Base-by-base conservation (phyloP, 2,329 filamentous ascomycete species). In the Penicillium verrucosum region DNA sequence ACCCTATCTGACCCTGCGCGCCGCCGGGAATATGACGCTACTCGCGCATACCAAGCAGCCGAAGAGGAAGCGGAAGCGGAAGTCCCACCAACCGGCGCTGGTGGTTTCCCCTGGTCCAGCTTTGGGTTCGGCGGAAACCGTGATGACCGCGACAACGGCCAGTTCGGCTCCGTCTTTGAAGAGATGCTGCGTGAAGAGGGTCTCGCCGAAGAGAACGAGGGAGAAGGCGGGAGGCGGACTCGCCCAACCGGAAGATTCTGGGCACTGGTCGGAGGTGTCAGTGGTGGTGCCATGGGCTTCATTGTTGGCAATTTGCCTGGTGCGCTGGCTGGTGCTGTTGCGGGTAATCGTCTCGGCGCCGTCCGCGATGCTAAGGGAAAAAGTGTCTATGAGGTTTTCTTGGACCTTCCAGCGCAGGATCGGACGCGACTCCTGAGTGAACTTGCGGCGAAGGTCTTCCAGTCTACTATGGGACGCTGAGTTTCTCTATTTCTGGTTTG, bases 301-400 rank as follows among this genome's bases (percentile, higher is more conserved):
- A 99, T 99, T 65, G 83, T 97, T 27, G 94, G 88, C 29, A 97
- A 97, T 71, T 85, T 97, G 47, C 90, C 93, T 0, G 94, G 94
- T 0, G 82, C 93, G 68, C 75, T 97, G 37, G 93, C 93, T 0
- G 94, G 94, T 3, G 91, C 90, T 2, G 92, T 97, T 2, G 93
- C 92, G 0, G 94, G 94, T 11, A 97, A 97, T 76, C 79, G 92
- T 50, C 77, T 97, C n/a, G 94, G 94, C 0, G 90, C 90, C 7
- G 85, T 99, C 21, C 82, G 94, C 55, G 94, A 99, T 76, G 86
- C 89, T 32, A 92, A 87, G 76, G 92, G 92, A 23, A 97, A 97
- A 86, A 96, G 90, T 70, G 94, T 99, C 6, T 97, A 95, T 75
- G 81, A 86, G 29, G 94, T 97, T 16, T 97, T 93, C 73, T 68